These are phyloP conservation scores for Candida coquimbonensis DNA, from an alignment of 805 yeast species.

Conservation along the genomic window DNA sequence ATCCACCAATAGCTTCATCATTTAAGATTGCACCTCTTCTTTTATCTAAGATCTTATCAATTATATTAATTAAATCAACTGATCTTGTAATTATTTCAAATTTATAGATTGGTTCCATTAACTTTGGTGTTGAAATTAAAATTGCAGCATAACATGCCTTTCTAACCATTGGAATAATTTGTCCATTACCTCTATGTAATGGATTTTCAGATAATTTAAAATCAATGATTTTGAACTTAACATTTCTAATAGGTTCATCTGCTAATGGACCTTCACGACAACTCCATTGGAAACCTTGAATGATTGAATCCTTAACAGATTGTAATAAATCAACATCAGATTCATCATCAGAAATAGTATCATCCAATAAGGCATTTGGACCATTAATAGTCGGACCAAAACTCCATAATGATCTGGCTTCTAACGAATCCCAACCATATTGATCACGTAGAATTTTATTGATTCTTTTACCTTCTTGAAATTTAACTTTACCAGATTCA, in stretches of 20 bases:
- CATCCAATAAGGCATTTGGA: slow-evolving; percentile 57
- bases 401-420: slow-evolving; percentile 77
- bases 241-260: slow-evolving; percentile 69
- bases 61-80: slow-evolving; percentile 37
- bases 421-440: slow-evolving; percentile 77
- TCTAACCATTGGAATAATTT: slow-evolving; percentile 74
- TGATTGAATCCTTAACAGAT: slow-evolving; percentile 45
- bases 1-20: slow-evolving; percentile 58
- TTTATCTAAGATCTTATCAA: slow-evolving; percentile 43
- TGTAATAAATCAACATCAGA: slow-evolving; percentile 48
- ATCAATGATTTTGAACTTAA: slow-evolving; percentile 65
- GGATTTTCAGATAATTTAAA: slow-evolving; percentile 43
- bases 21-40: slow-evolving; percentile 62
- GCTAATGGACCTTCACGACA: slow-evolving; percentile 86
- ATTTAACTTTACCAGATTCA: slow-evolving; percentile 33
- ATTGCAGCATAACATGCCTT: slow-evolving; percentile 80
- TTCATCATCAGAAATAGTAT: slow-evolving; percentile 59
- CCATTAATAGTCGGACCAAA: slow-evolving; percentile 53
- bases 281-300: slow-evolving; percentile 81
- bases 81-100: slow-evolving; percentile 51
- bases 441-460: slow-evolving; percentile 48
- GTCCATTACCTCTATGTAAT: slow-evolving; percentile 50
- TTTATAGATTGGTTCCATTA: slow-evolving; percentile 76
- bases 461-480: slow-evolving; percentile 33
- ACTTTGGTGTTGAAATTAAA: slow-evolving; percentile 66